Conservation (phyloP, 148 eudicot genomes). For the Rhododendron molle region DNA sequence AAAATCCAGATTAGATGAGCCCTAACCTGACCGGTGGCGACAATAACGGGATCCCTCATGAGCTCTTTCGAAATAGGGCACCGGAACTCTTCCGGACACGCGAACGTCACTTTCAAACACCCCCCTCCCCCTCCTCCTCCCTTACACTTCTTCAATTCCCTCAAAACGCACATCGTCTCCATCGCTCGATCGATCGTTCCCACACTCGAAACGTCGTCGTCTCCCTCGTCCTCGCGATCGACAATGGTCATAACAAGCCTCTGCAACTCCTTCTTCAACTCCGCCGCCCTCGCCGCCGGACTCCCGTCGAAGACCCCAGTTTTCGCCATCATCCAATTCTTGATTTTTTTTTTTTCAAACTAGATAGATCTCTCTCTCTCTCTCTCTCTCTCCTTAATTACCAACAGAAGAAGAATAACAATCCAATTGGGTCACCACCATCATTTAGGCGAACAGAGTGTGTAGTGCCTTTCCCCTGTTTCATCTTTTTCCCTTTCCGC, state of each 20-base stretch:
- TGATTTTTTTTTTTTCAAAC: neutral
- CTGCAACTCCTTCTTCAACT: constrained; percentile 67
- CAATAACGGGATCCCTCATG: constrained; percentile 82
- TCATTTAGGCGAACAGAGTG: neutral
- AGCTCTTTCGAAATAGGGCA: constrained; percentile 90
- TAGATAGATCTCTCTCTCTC: neutral
- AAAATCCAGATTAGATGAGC: constrained; percentile 5
- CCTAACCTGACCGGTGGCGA: constrained; percentile 73
- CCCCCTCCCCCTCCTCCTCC: constrained; percentile 6
- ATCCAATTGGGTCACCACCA: neutral
- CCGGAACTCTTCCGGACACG: constrained; percentile 53
- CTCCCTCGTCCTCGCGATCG: constrained; percentile 30
- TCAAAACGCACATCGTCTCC: constrained; percentile 41
- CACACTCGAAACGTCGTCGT: constrained; percentile 31
- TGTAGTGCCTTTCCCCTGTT: neutral
- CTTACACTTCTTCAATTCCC: constrained; percentile 52
- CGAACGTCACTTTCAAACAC: neutral
- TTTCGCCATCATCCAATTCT: constrained; percentile 52
- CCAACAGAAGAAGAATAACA: neutral
- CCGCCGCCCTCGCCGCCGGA: constrained; percentile 40
- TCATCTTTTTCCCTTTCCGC: neutral
- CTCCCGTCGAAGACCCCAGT: constrained; percentile 60
- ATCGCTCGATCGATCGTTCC: constrained; percentile 61
- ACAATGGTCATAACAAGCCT: constrained; percentile 47
- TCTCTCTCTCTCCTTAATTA: neutral